Conservation (phyloP, 2,329 filamentous ascomycete genomes). For the Ascocoryne sarcoides region DNA sequence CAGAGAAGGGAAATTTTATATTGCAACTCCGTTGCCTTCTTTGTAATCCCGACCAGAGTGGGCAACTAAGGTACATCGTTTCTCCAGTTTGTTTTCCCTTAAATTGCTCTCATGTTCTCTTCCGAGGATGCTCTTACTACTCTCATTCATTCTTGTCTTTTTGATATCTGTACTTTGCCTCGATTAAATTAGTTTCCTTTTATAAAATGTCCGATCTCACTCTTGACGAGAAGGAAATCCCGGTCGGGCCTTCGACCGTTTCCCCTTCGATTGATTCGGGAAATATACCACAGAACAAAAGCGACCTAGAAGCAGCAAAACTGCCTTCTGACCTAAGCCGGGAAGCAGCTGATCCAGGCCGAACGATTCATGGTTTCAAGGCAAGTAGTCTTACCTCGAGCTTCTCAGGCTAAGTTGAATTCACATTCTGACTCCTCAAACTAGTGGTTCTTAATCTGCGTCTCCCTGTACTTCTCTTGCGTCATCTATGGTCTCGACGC, state of each 20-base stretch:
- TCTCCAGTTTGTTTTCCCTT: too few species aligned
- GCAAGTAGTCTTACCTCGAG: background rate
- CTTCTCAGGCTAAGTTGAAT: background rate
- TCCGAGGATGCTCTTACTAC: too few species aligned
- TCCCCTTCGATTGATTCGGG: background rate
- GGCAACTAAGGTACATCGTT: too few species aligned
- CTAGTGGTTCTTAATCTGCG: background rate
- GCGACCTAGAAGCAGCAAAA: background rate
- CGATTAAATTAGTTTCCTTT: too few species aligned
- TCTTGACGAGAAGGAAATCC: background rate
- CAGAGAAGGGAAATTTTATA: too few species aligned
- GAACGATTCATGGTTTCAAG: background rate
- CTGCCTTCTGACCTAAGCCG: background rate
- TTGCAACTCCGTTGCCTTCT: too few species aligned
- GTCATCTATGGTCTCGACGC: slow-evolving; percentile 9
- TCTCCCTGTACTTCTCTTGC: background rate
- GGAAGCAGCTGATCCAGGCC: background rate
- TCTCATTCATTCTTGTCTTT: too few species aligned
- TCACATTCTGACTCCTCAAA: background rate
- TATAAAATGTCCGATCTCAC: background rate
- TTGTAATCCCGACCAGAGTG: too few species aligned
- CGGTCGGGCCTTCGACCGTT: background rate
- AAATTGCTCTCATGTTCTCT: too few species aligned
- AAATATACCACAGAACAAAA: background rate
- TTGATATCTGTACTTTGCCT: too few species aligned